Percentiles rank a stretch among this genome's conserved stretches.
These are phyloP conservation scores for Pyrenochaeta sp. DNA, from an alignment of 2,329 filamentous ascomycete genomes.

Conservation along the genomic window DNA sequence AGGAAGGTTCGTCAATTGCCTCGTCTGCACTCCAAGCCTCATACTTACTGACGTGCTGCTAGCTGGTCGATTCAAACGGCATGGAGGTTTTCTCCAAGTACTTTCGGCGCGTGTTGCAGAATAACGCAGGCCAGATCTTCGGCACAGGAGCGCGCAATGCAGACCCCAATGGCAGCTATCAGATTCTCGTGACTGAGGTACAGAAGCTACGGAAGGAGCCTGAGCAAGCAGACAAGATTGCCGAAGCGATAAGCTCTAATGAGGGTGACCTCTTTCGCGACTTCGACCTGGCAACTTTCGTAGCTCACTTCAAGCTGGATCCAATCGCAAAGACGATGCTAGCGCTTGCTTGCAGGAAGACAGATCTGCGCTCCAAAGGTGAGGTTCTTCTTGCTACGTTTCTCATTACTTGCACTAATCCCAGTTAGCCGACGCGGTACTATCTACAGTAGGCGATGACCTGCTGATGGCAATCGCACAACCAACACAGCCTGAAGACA, in stretches of 20 bases:
- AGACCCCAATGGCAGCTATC: constrained; percentile 82
- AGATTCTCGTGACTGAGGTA: constrained; percentile 83
- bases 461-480: constrained; percentile 81
- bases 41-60: constrained; percentile 26
- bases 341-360: constrained; percentile 84
- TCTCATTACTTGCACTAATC: constrained; percentile 25
- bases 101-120: constrained; percentile 89
- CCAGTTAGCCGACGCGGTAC: constrained; percentile 80
- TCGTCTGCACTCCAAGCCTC: constrained; percentile 8
- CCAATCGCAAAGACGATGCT: constrained; percentile 86
- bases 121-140: constrained; percentile 92
- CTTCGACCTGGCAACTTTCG: constrained; percentile 93
- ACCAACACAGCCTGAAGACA: constrained; percentile 68
- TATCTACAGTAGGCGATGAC: constrained; percentile 78
- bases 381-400: constrained; percentile 30
- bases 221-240: constrained; percentile 87
- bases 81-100: constrained; percentile 99
- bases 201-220: constrained; percentile 82
- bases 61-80: constrained; percentile 97
- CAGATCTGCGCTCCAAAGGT: constrained; percentile 92
- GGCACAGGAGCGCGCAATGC: constrained; percentile 76
- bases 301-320: constrained; percentile 95
- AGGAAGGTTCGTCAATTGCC: constrained; percentile 72
- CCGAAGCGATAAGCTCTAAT: constrained; percentile 88
- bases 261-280: constrained; percentile 95